Percentiles rank a stretch among this genome's conserved stretches.
phyloP scores from a whole-genome alignment of 345 rosid species.

The Euphorbia pulcherrima region DNA sequence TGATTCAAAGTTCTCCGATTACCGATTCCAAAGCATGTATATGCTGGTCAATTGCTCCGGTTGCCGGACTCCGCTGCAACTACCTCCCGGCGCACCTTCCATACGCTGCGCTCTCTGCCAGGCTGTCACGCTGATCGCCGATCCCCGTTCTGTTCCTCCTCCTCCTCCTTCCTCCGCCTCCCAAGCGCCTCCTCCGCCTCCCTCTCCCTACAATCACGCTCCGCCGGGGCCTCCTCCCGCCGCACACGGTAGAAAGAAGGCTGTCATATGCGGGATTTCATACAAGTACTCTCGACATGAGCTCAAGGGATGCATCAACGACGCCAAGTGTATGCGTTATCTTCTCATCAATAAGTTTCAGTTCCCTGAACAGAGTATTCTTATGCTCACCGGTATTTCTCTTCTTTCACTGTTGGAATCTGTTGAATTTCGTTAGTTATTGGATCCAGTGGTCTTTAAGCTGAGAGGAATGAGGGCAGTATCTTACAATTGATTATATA shows the following conservation, averaged over 20 bases:
- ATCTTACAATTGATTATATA: background rate
- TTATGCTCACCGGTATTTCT: slow-evolving; percentile 76
- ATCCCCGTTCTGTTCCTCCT: slow-evolving; percentile 52
- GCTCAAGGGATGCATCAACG: slow-evolving; percentile 87
- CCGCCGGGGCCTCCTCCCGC: slow-evolving; percentile 53
- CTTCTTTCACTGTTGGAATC: too few relatives aligned
- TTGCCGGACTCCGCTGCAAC: slow-evolving; percentile 74
- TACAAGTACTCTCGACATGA: slow-evolving; percentile 69
- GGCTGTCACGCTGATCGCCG: slow-evolving; percentile 66
- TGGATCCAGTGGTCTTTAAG: background rate
- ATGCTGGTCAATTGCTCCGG: slow-evolving; percentile 73
- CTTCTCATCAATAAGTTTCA: slow-evolving; percentile 70
- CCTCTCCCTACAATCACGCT: slow-evolving; percentile 48
- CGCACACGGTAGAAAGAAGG: slow-evolving; percentile 68
- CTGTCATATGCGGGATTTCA: slow-evolving; percentile 84
- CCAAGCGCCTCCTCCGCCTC: background rate
- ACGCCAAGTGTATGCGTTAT: slow-evolving; percentile 85
- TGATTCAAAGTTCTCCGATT: too few relatives aligned
- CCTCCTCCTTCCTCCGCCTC: slow-evolving; percentile 18
- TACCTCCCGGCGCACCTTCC: slow-evolving; percentile 71
- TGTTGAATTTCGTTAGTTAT: too few relatives aligned
- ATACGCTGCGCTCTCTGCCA: slow-evolving; percentile 78
- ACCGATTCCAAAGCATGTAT: slow-evolving; percentile 9
- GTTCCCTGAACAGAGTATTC: slow-evolving; percentile 63
- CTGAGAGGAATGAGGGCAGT: too few relatives aligned